Evolutionary conservation across 192 early-diverging fungal species (phyloP).

Genomic region (Geranomyces variabilis): DNA sequence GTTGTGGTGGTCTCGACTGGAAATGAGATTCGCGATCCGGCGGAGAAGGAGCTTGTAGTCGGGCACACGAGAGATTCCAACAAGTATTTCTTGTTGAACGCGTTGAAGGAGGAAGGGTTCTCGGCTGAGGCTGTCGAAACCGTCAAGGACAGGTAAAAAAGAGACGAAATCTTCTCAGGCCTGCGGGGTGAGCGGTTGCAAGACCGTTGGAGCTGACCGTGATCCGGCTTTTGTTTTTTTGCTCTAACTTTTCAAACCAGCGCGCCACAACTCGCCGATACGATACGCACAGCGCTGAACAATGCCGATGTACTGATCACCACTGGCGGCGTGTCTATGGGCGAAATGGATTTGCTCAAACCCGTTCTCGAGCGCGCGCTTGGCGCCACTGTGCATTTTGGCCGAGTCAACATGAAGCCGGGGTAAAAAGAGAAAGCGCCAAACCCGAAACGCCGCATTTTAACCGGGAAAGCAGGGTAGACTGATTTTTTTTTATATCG

Average conservation of each 20-base stretch:
- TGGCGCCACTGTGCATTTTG: conserved; percentile 84
- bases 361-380: conserved; percentile 78
- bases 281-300: conserved; percentile 43
- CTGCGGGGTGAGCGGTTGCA: too few relatives aligned
- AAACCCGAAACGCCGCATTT: too few relatives aligned
- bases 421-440: conserved; percentile 49
- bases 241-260: conserved; percentile 23
- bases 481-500: too few relatives aligned
- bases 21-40: conserved; percentile 76
- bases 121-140: conserved; percentile 76
- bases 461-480: too few relatives aligned
- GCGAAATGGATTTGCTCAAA: conserved; percentile 91
- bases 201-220: too few relatives aligned
- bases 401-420: conserved; percentile 89
- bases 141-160: conserved; percentile 61
- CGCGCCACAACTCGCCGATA: conserved; percentile 56
- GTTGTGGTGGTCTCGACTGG: conserved; percentile 89
- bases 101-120: conserved; percentile 62
- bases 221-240: too few relatives aligned
- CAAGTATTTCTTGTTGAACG: conserved; percentile 72
- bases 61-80: conserved; percentile 88
- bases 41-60: conserved; percentile 39
- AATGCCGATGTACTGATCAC: conserved; percentile 79
- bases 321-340: conserved; percentile 98
- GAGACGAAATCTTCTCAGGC: too few relatives aligned